Percentiles rank a stretch among this genome's conserved stretches.
These are phyloP conservation scores for Solanum ossicruentum DNA, from an alignment of 257 asterid genomes.

Conservation along the genomic window DNA sequence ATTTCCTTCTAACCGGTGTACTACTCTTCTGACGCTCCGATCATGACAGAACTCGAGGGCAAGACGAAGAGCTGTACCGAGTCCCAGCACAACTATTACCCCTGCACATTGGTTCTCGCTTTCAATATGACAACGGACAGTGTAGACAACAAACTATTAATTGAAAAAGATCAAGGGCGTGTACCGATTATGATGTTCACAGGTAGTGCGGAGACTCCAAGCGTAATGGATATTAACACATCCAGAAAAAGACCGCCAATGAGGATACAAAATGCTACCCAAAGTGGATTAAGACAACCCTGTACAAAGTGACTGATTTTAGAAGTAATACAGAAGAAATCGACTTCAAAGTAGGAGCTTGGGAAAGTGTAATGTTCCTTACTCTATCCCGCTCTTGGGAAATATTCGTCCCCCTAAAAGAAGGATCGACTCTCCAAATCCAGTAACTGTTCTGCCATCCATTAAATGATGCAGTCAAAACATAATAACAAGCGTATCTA, in stretches of 20 bases:
- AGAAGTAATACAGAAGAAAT: not conserved
- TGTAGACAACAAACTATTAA: not conserved
- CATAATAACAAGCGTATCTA: not conserved
- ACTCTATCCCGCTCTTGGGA: constrained; percentile 47
- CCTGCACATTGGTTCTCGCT: constrained; percentile 23
- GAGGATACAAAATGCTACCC: constrained; percentile 75
- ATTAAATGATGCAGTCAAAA: constrained; percentile 2
- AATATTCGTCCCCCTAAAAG: constrained; percentile 13
- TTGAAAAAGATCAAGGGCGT: not conserved
- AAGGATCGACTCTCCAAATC: constrained; percentile 69
- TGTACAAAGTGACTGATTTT: constrained; percentile 14
- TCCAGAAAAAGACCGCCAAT: constrained; percentile 68
- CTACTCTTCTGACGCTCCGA: constrained; percentile 55
- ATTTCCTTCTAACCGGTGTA: constrained; percentile 62
- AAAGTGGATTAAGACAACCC: constrained; percentile 61
- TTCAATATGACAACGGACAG: not conserved
- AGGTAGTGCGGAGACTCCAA: constrained; percentile 75
- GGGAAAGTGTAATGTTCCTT: constrained; percentile 2
- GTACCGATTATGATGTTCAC: constrained; percentile 70
- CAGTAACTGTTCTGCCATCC: constrained; percentile 46
- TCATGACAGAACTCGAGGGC: constrained; percentile 69
- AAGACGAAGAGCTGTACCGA: constrained; percentile 69
- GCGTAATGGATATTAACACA: constrained; percentile 57
- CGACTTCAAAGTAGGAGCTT: not conserved
- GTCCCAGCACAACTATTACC: constrained; percentile 70